Conservation (phyloP, 177 flowering plant genomes). For the Telopea speciosissima region DNA sequence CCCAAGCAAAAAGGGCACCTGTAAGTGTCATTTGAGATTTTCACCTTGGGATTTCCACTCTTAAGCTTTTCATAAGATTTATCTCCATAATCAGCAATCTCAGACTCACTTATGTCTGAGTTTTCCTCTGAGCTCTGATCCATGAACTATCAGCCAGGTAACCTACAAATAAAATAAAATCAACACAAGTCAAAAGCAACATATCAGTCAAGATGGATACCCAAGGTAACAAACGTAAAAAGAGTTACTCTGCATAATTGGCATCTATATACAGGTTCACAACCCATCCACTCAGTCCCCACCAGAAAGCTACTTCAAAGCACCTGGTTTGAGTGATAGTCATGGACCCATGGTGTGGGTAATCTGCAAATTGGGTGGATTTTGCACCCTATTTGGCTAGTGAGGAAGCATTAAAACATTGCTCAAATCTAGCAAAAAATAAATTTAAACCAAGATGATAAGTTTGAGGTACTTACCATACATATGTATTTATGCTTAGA, state of each 20-base stretch:
- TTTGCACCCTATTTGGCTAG: background rate
- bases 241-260: background rate
- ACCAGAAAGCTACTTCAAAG: background rate
- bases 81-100: conserved; percentile 47
- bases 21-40: conserved; percentile 36
- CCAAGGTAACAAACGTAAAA: background rate
- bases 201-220: background rate
- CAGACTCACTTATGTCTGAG: conserved; percentile 65
- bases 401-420: no score
- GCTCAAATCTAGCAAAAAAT: no score
- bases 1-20: conserved; percentile 70
- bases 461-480: no score
- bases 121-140: conserved; percentile 49
- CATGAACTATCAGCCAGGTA: conserved; percentile 16
- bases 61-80: conserved; percentile 50
- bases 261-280: background rate
- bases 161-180: background rate
- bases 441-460: no score
- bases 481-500: no score
- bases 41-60: conserved; percentile 42
- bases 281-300: background rate
- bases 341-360: background rate
- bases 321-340: background rate
- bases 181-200: background rate
- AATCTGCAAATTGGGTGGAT: background rate